Conservation (phyloP, 768 basidiomycete genomes). For the Lentinus tigrinus region DNA sequence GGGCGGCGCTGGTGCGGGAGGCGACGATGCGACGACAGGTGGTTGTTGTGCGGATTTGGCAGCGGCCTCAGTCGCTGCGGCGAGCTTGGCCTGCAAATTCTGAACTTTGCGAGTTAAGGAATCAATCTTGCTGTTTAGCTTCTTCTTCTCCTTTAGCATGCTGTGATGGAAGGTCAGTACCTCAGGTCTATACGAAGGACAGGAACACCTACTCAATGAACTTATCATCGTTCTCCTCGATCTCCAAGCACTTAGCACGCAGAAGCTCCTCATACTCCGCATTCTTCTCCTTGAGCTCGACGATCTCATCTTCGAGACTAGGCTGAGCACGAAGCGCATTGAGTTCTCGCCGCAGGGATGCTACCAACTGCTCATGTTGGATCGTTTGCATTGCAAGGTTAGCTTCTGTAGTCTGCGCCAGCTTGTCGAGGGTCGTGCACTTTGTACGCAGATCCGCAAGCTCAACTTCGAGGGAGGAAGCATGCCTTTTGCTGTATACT, state of each 20-base stretch:
- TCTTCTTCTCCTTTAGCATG: constrained; percentile 80
- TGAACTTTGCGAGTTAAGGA: constrained; percentile 71
- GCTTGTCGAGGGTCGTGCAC: constrained; percentile 30
- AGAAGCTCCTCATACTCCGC: constrained; percentile 76
- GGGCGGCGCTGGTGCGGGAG: constrained; percentile 9
- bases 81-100: constrained; percentile 65
- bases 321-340: constrained; percentile 50
- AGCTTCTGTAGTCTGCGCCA: constrained; percentile 52
- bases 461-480: constrained; percentile 44
- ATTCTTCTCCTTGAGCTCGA: constrained; percentile 66
- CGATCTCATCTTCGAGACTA: constrained; percentile 52
- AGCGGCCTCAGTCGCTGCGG: constrained; percentile 37
- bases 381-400: constrained; percentile 61
- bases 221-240: constrained; percentile 82
- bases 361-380: constrained; percentile 65
- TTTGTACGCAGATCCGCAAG: constrained; percentile 33
- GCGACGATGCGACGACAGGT: constrained; percentile 13
- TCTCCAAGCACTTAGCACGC: constrained; percentile 67
- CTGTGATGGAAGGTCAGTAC: constrained; percentile 34
- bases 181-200: not conserved
- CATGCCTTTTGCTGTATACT: constrained; percentile 5
- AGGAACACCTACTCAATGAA: constrained; percentile 65
- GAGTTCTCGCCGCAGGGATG: constrained; percentile 58
- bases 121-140: constrained; percentile 67
- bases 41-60: constrained; percentile 5